Evolutionary conservation across 1,139 yeast genomes (phyloP).

Genomic region (Hanseniaspora uvarum): DNA sequence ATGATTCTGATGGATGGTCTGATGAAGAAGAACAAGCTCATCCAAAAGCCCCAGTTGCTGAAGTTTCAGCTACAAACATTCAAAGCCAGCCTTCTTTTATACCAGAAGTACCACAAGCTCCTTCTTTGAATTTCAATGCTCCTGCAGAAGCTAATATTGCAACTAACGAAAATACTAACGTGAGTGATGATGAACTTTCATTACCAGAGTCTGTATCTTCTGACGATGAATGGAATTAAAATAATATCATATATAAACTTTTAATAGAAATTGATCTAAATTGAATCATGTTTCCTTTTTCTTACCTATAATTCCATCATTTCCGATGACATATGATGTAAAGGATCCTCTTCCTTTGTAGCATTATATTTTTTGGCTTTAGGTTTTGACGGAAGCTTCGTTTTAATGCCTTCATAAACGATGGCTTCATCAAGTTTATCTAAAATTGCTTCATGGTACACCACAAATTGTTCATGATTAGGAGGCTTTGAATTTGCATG

Average conservation of each 20-base stretch:
- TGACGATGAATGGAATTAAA: slow-evolving; percentile 22
- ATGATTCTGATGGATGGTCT: slow-evolving; percentile 18
- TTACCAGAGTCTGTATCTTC: slow-evolving; percentile 33
- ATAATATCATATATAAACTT: not conserved
- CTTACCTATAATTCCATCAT: not conserved
- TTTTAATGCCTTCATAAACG: not conserved
- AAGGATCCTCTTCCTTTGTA: slow-evolving; percentile 5
- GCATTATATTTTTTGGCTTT: not conserved
- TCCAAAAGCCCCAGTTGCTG: slow-evolving; percentile 17
- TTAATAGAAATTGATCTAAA: not conserved
- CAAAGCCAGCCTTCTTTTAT: slow-evolving; percentile 39
- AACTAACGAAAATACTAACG: slow-evolving; percentile 22
- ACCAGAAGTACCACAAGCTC: slow-evolving; percentile 25
- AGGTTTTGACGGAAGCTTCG: not conserved
- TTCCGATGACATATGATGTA: not conserved
- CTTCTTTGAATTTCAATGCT: slow-evolving; percentile 23
- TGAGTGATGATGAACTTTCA: slow-evolving; percentile 30
- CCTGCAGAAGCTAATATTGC: slow-evolving; percentile 22
- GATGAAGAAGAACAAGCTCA: slow-evolving; percentile 20
- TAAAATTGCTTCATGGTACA: slow-evolving; percentile 28
- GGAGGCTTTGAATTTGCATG: slow-evolving; percentile 57
- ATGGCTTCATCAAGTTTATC: slow-evolving; percentile 26
- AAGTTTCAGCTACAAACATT: slow-evolving; percentile 23
- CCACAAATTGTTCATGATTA: slow-evolving; percentile 43
- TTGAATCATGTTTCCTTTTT: not conserved